Base-by-base conservation (phyloP, 371 early-diverging fungal species). In the Blakeslea trispora region DNA sequence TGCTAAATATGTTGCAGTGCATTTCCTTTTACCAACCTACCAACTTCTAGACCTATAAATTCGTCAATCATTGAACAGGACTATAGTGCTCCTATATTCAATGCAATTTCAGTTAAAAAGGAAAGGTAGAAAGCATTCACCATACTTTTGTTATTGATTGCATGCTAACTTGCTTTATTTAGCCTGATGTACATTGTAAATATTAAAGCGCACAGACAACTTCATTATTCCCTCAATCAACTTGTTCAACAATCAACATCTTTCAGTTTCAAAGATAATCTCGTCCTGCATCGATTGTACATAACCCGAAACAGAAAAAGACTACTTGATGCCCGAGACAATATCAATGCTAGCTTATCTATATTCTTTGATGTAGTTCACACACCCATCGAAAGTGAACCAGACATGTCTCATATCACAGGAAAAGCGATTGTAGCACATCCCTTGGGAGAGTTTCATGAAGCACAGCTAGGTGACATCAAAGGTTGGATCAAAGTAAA, bases 401-500 rank as follows among this genome's bases (percentile, higher is more conserved):
- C 63, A 7, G 55, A 47, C 10, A 32, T 44, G 2, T 55, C 45
- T 22, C 39, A 48, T 3, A 35, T 74, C 6, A 59, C 50, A 17
- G 63, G 66, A 1, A 59, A 72, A 35, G 66, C 64, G 7, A 58
- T 44, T 3, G 45, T 67, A 18, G 75, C 61, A 5, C 70, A 68
- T 18, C 73, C 73, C 18, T 34, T 78, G 3, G 75, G 78, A 0
- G 57, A 62, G 4, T 57, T 66, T 14, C 65, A 65, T 35, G 40
- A 50, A 6, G 21, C 19, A 3, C 10, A 19, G 0, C 14, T n/a
- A 9, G 37, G 23, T 7, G 37, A 21, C 10, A 28, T 57, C 17
- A 41, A 59, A 17, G 57, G 64, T 3, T 59, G 59, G 59, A 63
- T 68, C 11, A 63, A 68, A 50, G 57, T 59, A 6, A 63, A 59